Evolutionary conservation across 345 rosid genomes (phyloP).

Genomic region (Excoecaria cochinchinensis): DNA sequence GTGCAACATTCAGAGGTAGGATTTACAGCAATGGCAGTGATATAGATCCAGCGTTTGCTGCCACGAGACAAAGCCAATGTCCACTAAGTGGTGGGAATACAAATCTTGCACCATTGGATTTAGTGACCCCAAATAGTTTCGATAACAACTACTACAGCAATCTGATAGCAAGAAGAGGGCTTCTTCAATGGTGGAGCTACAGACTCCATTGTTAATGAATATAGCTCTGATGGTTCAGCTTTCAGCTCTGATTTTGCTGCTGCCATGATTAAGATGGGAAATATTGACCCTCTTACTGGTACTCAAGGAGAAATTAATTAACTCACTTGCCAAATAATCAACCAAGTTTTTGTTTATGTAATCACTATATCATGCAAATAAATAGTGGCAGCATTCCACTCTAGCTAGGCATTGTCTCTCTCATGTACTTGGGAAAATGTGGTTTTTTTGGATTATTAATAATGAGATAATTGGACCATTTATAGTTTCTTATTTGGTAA

Average conservation of each 20-base stretch:
- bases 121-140: neutral
- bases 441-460: too few species aligned
- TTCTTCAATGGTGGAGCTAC: conserved; percentile 4
- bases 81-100: neutral
- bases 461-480: too few species aligned
- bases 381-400: too few species aligned
- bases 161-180: neutral
- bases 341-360: too few species aligned
- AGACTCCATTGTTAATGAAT: neutral
- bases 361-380: too few species aligned
- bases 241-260: conserved; percentile 1
- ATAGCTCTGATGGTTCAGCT: neutral
- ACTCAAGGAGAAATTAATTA: neutral
- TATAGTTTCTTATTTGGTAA: too few species aligned
- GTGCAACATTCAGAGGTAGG: neutral
- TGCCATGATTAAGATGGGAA: neutral
- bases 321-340: neutral
- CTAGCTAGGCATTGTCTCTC: too few species aligned
- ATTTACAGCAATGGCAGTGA: neutral
- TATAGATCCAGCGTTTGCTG: neutral
- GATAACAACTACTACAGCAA: neutral
- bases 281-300: neutral
- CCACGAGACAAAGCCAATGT: too few species aligned
- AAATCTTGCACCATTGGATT: neutral
- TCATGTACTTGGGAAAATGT: too few species aligned